Evolutionary conservation across 176 grass and related monocot species (phyloP).

Genomic region (Triticum turgidum): DNA sequence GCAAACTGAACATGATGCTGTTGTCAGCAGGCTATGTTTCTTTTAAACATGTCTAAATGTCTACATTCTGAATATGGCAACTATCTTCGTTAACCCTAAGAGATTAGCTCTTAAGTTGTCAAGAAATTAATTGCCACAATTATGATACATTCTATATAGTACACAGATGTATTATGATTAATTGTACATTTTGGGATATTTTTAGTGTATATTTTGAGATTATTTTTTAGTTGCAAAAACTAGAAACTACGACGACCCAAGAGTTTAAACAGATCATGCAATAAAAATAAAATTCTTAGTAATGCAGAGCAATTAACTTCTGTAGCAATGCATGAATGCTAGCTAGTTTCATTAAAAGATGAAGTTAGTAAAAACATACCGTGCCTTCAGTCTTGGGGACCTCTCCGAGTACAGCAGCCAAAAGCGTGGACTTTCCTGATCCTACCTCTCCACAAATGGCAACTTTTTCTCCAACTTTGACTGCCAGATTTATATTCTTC

Average conservation of each 20-base stretch:
- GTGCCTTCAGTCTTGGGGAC: conserved; percentile 57
- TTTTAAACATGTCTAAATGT: neutral
- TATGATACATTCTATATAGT: no score
- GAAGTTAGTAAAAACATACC: conserved; percentile 47
- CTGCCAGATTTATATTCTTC: conserved; percentile 65
- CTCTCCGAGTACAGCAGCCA: conserved; percentile 83
- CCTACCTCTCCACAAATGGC: conserved; percentile 97
- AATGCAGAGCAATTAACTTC: no score
- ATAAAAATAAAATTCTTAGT: neutral
- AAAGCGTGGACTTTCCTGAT: conserved; percentile 87
- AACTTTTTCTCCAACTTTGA: conserved; percentile 71
- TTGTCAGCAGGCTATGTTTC: neutral
- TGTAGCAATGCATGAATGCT: neutral
- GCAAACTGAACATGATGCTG: neutral
- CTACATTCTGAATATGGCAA: neutral
- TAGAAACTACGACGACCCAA: no score
- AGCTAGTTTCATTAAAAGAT: neutral
- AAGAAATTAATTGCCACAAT: no score
- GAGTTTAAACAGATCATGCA: neutral
- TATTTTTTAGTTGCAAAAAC: no score
- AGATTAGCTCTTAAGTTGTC: no score
- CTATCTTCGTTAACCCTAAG: no score
- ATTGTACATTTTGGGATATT: neutral
- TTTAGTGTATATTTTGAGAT: no score
- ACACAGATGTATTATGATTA: neutral